A percentile compares a stretch with the other conserved stretches of the same genome.
These are phyloP conservation scores for Ambrosiella beaveri DNA, from an alignment of 2,329 filamentous ascomycete genomes.

Conservation along the genomic window DNA sequence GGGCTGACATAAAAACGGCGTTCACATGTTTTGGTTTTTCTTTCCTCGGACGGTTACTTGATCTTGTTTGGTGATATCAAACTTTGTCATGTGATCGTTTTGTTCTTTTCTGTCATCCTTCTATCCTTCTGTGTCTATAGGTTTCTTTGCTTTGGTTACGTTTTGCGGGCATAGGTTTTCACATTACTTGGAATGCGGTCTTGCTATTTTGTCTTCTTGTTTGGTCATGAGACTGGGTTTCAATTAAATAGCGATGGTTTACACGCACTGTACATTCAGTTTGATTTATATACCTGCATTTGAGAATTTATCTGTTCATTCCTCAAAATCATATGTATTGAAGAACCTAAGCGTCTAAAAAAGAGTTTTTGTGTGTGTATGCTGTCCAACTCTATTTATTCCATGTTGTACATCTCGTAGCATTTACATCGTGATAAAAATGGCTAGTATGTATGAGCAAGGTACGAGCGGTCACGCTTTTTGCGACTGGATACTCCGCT, in stretches of 20 bases:
- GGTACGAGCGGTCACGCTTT: constrained; percentile 44
- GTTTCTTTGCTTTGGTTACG: constrained; percentile 11
- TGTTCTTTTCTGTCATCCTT: constrained; percentile 1
- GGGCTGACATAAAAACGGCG: constrained; percentile 7
- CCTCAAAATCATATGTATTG: neutral
- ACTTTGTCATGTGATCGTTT: neutral
- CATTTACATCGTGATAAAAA: too few species aligned
- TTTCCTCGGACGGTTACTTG: neutral
- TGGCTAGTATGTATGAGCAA: constrained; percentile 37
- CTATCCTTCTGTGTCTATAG: constrained; percentile 5
- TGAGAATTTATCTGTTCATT: neutral
- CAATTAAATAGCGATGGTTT: constrained; percentile 3
- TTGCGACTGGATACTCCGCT: constrained; percentile 41
- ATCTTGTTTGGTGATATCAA: neutral
- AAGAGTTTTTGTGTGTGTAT: too few species aligned
- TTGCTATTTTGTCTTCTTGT: constrained; percentile 7
- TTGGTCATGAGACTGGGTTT: constrained; percentile 14
- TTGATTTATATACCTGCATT: neutral
- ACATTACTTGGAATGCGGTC: constrained; percentile 1
- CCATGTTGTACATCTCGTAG: too few species aligned
- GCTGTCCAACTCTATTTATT: too few species aligned
- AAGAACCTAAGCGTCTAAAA: too few species aligned
- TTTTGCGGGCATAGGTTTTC: constrained; percentile 8
- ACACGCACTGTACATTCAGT: neutral
- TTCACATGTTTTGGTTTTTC: constrained; percentile 2